These are phyloP conservation scores for Nyctanthes arbortristis DNA, from an alignment of 257 asterid species.

Conservation along the genomic window DNA sequence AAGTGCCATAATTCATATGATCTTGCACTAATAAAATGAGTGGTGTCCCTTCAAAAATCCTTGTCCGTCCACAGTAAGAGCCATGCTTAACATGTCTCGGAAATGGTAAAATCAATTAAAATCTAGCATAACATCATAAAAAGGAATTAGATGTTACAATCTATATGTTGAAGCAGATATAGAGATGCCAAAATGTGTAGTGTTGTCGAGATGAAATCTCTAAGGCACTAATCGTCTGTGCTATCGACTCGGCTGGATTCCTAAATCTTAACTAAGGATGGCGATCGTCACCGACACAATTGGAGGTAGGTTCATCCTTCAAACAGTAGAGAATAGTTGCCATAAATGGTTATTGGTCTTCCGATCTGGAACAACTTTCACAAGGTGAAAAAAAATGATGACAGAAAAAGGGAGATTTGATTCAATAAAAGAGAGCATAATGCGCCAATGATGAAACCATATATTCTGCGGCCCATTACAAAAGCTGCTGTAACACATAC, in stretches of 20 bases:
- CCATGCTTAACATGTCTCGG: slow-evolving; percentile 1
- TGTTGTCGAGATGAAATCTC: too few relatives aligned
- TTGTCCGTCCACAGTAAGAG: background rate
- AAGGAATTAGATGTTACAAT: background rate
- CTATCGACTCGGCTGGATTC: too few relatives aligned
- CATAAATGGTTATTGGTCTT: background rate
- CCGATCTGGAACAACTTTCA: background rate
- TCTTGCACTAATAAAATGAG: slow-evolving; percentile 12
- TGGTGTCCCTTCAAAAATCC: slow-evolving; percentile 16
- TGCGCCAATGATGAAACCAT: background rate
- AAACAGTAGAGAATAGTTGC: background rate
- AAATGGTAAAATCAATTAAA: slow-evolving; percentile 24
- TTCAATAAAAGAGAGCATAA: background rate
- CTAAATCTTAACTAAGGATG: too few relatives aligned
- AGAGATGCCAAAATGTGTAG: too few relatives aligned
- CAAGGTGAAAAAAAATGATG: background rate
- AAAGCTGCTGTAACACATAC: background rate
- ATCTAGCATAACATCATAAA: slow-evolving; percentile 13
- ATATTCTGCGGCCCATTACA: background rate
- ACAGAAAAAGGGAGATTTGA: background rate
- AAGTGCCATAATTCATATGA: background rate
- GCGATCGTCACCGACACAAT: too few relatives aligned
- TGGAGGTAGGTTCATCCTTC: background rate
- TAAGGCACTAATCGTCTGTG: too few relatives aligned
- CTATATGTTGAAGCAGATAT: too few relatives aligned